Percentiles rank a stretch among this genome's conserved stretches.
Evolutionary conservation across 192 early-diverging fungal species (phyloP).

Genomic region (Gamsiella multidivaricata): DNA sequence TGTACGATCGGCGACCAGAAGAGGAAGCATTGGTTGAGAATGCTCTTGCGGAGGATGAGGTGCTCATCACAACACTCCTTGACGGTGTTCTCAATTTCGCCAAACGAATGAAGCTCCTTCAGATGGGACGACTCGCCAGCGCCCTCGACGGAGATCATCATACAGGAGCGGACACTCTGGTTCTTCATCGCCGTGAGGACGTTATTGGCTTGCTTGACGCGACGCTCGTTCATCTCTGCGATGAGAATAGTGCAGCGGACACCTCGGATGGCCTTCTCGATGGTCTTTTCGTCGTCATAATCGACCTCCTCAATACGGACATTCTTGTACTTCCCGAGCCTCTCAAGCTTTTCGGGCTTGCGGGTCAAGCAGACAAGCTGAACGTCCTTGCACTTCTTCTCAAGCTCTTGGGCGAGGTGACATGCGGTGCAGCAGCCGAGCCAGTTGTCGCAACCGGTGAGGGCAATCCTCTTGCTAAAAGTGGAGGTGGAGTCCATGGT

Average conservation of each 20-base stretch:
- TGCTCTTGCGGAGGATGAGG: constrained; percentile 30
- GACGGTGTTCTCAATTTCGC: constrained; percentile 23
- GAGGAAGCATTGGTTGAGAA: constrained; percentile 28
- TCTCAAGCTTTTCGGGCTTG: constrained; percentile 26
- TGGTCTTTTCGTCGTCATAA: constrained; percentile 11
- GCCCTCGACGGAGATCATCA: constrained; percentile 21
- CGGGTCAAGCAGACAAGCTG: constrained; percentile 19
- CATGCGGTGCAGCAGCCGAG: constrained; percentile 21
- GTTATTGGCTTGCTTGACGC: constrained; percentile 21
- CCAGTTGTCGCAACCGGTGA: constrained; percentile 27
- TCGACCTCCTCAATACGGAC: constrained; percentile 23
- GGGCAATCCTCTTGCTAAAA: constrained; percentile 4
- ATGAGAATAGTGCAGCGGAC: constrained; percentile 15
- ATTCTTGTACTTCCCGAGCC: constrained; percentile 31
- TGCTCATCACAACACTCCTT: constrained; percentile 8
- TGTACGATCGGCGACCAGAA: constrained; percentile 22
- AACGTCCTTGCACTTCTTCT: constrained; percentile 20
- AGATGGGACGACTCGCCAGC: constrained; percentile 8
- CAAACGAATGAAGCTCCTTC: constrained; percentile 20
- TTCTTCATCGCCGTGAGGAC: constrained; percentile 26
- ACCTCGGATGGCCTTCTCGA: constrained; percentile 13
- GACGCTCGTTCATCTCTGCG: constrained; percentile 26
- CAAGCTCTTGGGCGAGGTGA: constrained; percentile 20
- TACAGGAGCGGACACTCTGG: background rate
- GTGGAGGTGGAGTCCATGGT: background rate